Evolutionary conservation across 306 rosid genomes (phyloP).

Genomic region (Luffa acutangula): DNA sequence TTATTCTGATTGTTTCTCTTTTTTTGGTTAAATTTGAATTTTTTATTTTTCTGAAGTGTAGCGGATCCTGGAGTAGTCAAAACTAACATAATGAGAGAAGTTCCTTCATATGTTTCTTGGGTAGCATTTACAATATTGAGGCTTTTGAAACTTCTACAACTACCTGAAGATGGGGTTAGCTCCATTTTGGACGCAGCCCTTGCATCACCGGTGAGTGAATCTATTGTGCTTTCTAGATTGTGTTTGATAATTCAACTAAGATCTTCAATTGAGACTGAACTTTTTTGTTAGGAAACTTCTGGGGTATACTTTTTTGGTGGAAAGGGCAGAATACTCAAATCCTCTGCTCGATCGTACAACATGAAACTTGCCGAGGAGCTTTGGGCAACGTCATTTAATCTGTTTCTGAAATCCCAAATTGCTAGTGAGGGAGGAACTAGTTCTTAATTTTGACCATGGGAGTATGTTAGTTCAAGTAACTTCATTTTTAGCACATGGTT

Average conservation of each 20-base stretch:
- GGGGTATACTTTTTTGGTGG: slow-evolving; percentile 77
- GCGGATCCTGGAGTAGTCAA: slow-evolving; percentile 80
- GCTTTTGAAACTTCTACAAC: slow-evolving; percentile 42
- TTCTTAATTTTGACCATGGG: neutral
- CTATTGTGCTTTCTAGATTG: neutral
- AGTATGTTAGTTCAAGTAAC: neutral
- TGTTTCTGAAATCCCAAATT: slow-evolving; percentile 40
- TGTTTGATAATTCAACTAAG: neutral
- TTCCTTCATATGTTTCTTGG: slow-evolving; percentile 44
- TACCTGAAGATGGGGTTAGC: slow-evolving; percentile 44
- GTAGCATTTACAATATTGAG: slow-evolving; percentile 32
- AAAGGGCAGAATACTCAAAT: slow-evolving; percentile 41
- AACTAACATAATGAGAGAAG: slow-evolving; percentile 70
- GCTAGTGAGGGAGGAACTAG: slow-evolving; percentile 19
- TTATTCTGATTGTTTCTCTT: neutral
- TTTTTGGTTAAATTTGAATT: neutral
- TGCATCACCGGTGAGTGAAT: slow-evolving; percentile 56
- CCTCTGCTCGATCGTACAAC: slow-evolving; percentile 46
- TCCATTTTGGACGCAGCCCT: slow-evolving; percentile 72
- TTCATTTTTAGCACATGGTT: neutral
- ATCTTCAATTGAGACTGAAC: neutral
- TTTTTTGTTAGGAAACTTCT: slow-evolving; percentile 47
- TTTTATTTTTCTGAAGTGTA: slow-evolving; percentile 34
- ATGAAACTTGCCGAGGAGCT: slow-evolving; percentile 49
- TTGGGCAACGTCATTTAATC: slow-evolving; percentile 55